These are phyloP conservation scores for Fomitopsis schrenkii DNA, from an alignment of 1,284 basidiomycete species.

Conservation along the genomic window DNA sequence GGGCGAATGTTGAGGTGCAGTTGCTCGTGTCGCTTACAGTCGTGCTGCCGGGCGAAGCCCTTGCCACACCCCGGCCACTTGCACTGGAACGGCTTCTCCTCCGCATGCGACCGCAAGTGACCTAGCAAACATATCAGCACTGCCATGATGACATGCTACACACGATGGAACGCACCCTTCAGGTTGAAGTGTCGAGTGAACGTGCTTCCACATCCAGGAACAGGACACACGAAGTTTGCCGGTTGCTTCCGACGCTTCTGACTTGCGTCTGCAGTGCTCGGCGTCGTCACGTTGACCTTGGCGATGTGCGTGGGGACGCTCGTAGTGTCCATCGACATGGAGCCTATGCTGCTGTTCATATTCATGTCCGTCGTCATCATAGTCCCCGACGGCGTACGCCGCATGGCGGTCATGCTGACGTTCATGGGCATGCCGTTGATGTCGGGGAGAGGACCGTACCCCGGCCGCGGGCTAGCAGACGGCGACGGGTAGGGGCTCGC, in stretches of 20 bases:
- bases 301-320: slow-evolving; percentile 17
- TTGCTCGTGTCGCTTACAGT: slow-evolving; percentile 81
- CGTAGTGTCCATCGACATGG: slow-evolving; percentile 16
- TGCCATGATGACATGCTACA: slow-evolving; percentile 5
- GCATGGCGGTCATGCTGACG: slow-evolving; percentile 12
- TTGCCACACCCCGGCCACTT: slow-evolving; percentile 84
- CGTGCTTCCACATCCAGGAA: slow-evolving; percentile 76
- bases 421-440: slow-evolving; percentile 15
- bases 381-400: slow-evolving; percentile 5
- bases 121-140: slow-evolving; percentile 33
- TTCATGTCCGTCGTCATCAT: slow-evolving; percentile 14
- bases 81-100: slow-evolving; percentile 81
- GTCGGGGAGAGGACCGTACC: slow-evolving; percentile 27
- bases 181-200: slow-evolving; percentile 82
- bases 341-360: slow-evolving; percentile 9
- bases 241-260: slow-evolving; percentile 70
- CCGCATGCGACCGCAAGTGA: slow-evolving; percentile 79
- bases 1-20: slow-evolving; percentile 74
- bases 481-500: slow-evolving; percentile 57
- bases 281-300: slow-evolving; percentile 67
- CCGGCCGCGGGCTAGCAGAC: slow-evolving; percentile 40
- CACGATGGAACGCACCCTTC: slow-evolving; percentile 48
- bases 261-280: slow-evolving; percentile 69
- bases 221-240: slow-evolving; percentile 70
- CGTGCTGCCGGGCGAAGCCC: slow-evolving; percentile 81